A percentile compares a stretch with the other conserved stretches of the same genome.
phyloP scores from a whole-genome alignment of 139 green algal species.

The Edaphochlamys debaryana region DNA sequence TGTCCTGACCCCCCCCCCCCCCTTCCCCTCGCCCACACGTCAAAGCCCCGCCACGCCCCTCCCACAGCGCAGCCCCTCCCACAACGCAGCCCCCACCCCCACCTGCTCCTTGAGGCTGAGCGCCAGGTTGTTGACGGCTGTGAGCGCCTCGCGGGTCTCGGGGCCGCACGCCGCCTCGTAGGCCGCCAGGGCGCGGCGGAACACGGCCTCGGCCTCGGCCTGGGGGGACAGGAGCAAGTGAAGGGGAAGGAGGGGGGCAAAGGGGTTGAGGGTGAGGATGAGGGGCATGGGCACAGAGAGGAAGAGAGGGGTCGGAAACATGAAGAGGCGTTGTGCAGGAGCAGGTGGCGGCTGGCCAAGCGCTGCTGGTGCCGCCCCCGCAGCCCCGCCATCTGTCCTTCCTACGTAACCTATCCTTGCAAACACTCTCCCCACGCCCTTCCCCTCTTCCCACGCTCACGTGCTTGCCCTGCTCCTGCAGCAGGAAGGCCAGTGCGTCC shows the following conservation, averaged over 20 bases:
- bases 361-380: no score
- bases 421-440: no score
- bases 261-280: no score
- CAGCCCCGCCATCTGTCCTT: no score
- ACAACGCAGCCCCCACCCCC: neutral
- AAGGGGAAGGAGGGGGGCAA: no score
- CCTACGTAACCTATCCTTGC: no score
- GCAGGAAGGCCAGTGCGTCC: constrained; percentile 2
- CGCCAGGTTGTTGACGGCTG: constrained; percentile 16
- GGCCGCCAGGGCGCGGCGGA: constrained; percentile 15
- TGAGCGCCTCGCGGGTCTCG: neutral
- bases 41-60: no score
- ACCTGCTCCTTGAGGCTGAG: constrained; percentile 15
- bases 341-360: neutral
- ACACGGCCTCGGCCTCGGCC: constrained; percentile 2
- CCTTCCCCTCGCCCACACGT: no score
- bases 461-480: constrained; percentile 19
- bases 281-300: no score
- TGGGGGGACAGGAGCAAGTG: neutral
- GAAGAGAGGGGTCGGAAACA: neutral
- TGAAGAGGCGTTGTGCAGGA: neutral
- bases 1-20: no score
- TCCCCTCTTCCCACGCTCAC: neutral
- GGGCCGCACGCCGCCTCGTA: constrained; percentile 12
- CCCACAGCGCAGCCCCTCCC: neutral